Conservation (phyloP, 306 rosid genomes). For the Castanea crenata region DNA sequence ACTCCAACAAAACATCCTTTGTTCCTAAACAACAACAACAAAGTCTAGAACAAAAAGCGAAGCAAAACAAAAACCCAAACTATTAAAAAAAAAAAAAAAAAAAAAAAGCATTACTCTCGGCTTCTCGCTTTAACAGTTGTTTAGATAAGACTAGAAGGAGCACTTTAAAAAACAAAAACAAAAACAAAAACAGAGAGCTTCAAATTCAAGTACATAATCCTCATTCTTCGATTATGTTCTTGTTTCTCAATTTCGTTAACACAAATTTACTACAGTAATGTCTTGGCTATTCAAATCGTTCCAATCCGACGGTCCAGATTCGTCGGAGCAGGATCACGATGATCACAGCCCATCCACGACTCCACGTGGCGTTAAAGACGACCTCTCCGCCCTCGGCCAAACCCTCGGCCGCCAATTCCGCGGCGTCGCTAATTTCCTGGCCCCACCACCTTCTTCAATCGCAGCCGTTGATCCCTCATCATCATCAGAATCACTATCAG, state of each 20-base stretch:
- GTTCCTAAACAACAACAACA: too few species aligned
- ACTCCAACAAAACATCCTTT: too few species aligned
- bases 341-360: slow-evolving; percentile 19
- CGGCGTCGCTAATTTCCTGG: slow-evolving; percentile 82
- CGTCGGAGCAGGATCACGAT: slow-evolving; percentile 19
- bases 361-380: slow-evolving; percentile 48
- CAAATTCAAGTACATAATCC: neutral
- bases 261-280: slow-evolving; percentile 34
- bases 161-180: too few species aligned
- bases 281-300: slow-evolving; percentile 75
- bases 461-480: slow-evolving; percentile 19
- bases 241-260: too few species aligned
- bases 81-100: too few species aligned
- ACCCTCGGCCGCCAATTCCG: slow-evolving; percentile 60
- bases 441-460: slow-evolving; percentile 55
- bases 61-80: too few species aligned
- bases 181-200: neutral
- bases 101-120: too few species aligned
- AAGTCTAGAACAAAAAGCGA: too few species aligned
- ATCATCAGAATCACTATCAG: slow-evolving; percentile 9
- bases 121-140: too few species aligned
- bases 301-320: slow-evolving; percentile 38
- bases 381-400: slow-evolving; percentile 46
- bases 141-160: too few species aligned
- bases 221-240: neutral